phyloP scores from a whole-genome alignment of 257 asterid genomes.

The Primulina huaijiensis region DNA sequence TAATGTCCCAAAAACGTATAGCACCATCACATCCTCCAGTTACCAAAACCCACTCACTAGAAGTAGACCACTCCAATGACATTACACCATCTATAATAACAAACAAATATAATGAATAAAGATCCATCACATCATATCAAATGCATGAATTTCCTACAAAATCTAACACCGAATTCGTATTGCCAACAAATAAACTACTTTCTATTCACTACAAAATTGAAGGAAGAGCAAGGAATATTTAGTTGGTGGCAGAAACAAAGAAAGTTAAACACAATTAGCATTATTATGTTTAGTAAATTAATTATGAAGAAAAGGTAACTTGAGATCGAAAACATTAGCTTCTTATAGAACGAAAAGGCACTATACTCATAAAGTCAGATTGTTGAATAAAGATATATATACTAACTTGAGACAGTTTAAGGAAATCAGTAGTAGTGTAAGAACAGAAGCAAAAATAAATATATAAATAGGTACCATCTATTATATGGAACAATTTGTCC shows the following conservation, averaged over 20 bases:
- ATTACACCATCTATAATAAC: slow-evolving; percentile 77
- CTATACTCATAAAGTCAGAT: slow-evolving; percentile 12
- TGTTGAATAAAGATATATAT: slow-evolving; percentile 5
- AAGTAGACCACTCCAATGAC: slow-evolving; percentile 96
- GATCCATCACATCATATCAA: slow-evolving; percentile 16
- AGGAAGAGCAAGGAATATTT: slow-evolving; percentile 1
- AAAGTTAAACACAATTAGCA: not conserved
- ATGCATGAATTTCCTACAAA: slow-evolving; percentile 19
- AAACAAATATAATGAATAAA: slow-evolving; percentile 25
- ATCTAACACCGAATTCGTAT: not conserved
- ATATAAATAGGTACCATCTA: too few relatives aligned
- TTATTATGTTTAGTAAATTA: slow-evolving; percentile 6
- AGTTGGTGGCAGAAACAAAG: slow-evolving; percentile 8
- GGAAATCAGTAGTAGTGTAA: not conserved
- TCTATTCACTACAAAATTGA: slow-evolving; percentile 9
- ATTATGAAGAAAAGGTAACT: not conserved
- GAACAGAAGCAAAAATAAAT: not conserved
- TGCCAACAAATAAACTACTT: not conserved
- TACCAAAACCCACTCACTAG: slow-evolving; percentile 90
- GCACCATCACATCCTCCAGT: slow-evolving; percentile 99
- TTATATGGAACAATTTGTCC: too few relatives aligned
- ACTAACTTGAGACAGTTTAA: not conserved
- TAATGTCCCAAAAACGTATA: slow-evolving; percentile 97
- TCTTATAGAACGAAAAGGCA: too few relatives aligned
- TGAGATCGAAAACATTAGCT: too few relatives aligned